Conservation (phyloP, 2,329 filamentous ascomycete species). For the Sclerotinia subarctica region DNA sequence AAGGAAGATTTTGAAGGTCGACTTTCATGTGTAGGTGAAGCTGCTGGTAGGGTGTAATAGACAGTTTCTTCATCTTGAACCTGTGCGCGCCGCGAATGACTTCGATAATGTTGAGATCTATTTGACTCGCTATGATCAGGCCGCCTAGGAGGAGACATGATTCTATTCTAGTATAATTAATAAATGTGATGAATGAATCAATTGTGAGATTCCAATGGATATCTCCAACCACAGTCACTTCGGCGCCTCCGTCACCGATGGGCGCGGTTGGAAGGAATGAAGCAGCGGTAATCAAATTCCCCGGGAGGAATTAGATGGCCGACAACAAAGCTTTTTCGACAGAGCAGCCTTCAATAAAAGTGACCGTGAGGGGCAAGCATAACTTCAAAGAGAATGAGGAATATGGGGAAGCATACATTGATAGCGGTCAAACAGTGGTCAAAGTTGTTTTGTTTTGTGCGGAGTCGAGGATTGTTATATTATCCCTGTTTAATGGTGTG, state of each 20-base stretch:
- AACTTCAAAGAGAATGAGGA: constrained; percentile 6
- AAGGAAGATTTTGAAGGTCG: constrained; percentile 57
- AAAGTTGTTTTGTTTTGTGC: constrained; percentile 33
- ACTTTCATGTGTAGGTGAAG: constrained; percentile 46
- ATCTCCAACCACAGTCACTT: constrained; percentile 15
- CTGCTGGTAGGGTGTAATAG: constrained; percentile 26
- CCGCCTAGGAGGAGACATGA: constrained; percentile 57
- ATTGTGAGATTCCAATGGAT: constrained; percentile 13
- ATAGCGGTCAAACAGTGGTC: constrained; percentile 26
- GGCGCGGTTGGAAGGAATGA: constrained; percentile 9
- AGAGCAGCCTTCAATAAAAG: neutral
- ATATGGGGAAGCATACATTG: constrained; percentile 31
- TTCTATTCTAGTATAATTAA: constrained; percentile 27
- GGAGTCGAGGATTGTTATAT: constrained; percentile 21
- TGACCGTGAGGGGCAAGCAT: constrained; percentile 8
- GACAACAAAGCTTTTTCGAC: neutral
- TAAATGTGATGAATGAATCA: neutral
- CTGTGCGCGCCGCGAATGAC: constrained; percentile 61
- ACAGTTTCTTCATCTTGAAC: constrained; percentile 70
- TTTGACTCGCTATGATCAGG: constrained; percentile 49
- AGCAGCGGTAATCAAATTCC: constrained; percentile 9
- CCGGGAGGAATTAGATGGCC: neutral
- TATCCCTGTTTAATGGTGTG: constrained; percentile 33
- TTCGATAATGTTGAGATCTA: constrained; percentile 63
- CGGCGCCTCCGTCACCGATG: neutral